These are phyloP conservation scores for Apiospora malaysiana DNA, from an alignment of 2,329 filamentous ascomycete species.

Conservation along the genomic window DNA sequence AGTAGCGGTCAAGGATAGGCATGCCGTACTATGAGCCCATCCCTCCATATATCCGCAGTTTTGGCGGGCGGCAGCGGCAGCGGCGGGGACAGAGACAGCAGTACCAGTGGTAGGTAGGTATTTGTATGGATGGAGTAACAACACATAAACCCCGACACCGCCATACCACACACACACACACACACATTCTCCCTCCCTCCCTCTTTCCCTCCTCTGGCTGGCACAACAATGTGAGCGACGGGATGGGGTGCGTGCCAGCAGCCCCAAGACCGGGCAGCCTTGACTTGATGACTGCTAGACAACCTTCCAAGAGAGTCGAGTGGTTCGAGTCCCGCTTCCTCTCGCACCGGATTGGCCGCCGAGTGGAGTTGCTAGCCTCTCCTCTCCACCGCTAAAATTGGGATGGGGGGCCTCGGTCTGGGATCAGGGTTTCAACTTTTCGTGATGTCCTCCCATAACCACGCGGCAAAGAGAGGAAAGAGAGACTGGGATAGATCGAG, in stretches of 20 bases:
- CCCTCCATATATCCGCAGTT: not conserved
- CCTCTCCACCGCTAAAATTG: not conserved
- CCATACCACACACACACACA: not conserved
- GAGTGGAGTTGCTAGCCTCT: not conserved
- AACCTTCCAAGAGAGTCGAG: not conserved
- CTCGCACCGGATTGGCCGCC: not conserved
- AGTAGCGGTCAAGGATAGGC: slow-evolving; percentile 12
- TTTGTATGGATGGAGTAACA: not conserved
- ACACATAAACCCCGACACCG: not conserved
- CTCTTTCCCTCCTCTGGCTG: too few species aligned
- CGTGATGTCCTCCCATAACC: not conserved
- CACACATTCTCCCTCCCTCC: not conserved
- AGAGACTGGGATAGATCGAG: not conserved
- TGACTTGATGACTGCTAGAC: not conserved
- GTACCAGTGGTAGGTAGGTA: not conserved
- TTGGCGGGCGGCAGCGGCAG: not conserved
- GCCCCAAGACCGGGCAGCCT: not conserved
- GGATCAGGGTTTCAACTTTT: slow-evolving; percentile 7
- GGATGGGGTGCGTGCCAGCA: not conserved
- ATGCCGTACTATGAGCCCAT: not conserved
- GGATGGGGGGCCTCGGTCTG: not conserved
- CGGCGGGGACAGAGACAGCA: not conserved
- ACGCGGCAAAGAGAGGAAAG: not conserved
- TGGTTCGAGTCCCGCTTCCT: slow-evolving; percentile 1
- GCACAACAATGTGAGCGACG: not conserved